phyloP scores from a whole-genome alignment of 2,329 filamentous ascomycete genomes.

The Pseudonectria foliicola region DNA sequence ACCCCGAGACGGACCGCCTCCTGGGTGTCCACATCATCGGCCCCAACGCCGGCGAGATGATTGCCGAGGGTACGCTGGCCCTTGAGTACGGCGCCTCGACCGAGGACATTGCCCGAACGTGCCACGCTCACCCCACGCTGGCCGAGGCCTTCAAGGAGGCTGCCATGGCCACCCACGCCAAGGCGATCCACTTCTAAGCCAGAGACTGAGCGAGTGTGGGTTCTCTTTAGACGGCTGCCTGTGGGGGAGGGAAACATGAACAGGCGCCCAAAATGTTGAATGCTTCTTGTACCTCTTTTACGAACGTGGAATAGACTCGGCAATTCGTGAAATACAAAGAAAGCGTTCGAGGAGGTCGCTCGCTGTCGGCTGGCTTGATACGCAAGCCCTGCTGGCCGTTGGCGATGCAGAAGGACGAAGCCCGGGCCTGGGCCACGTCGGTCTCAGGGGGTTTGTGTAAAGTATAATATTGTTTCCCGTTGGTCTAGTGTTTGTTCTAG shows the following conservation, averaged over 20 bases:
- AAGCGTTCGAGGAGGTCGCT: too few species aligned
- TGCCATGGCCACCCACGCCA: conserved; percentile 92
- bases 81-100: conserved; percentile 93
- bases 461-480: conserved; percentile 22
- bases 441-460: conserved; percentile 21
- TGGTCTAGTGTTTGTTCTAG: conserved; percentile 14
- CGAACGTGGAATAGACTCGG: too few species aligned
- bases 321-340: too few species aligned
- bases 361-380: too few species aligned
- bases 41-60: conserved; percentile 96
- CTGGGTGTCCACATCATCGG: conserved; percentile 96
- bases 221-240: conserved; percentile 8
- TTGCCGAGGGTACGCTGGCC: conserved; percentile 91
- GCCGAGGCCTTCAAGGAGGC: conserved; percentile 99
- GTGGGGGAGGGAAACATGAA: conserved; percentile 1
- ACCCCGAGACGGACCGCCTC: conserved; percentile 93
- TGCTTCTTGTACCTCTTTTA: too few species aligned
- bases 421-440: conserved; percentile 16
- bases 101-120: conserved; percentile 91
- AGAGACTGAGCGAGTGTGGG: conserved; percentile 4
- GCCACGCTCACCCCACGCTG: conserved; percentile 92
- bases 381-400: too few species aligned
- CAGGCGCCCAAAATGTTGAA: conserved; percentile 8
- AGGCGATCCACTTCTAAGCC: conserved; percentile 86
- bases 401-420: too few species aligned